Evolutionary conservation across 108 stramenopile genomes (phyloP).

Genomic region (Pseudonitzschia delicatissima): DNA sequence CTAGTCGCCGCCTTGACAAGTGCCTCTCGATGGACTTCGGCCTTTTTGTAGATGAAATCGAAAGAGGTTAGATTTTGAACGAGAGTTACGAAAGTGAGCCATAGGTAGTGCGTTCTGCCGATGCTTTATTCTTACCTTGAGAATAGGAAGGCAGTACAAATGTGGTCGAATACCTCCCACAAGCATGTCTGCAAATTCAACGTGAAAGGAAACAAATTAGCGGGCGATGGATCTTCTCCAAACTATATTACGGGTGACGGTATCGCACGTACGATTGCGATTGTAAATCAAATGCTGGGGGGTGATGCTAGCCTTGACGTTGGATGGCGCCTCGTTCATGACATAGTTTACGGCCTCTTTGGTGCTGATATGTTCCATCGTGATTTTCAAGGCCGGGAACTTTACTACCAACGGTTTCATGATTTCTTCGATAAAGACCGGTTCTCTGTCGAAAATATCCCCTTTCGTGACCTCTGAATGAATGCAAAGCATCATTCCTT

Average conservation of each 20-base stretch:
- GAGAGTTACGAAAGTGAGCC: neutral
- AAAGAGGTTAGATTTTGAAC: neutral
- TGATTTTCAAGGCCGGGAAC: slow-evolving; percentile 90
- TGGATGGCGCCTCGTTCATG: slow-evolving; percentile 48
- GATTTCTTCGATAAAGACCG: slow-evolving; percentile 90
- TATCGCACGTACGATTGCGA: slow-evolving; percentile 78
- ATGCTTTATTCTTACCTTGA: slow-evolving; percentile 53
- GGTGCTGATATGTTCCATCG: slow-evolving; percentile 97
- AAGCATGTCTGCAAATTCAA: slow-evolving; percentile 45
- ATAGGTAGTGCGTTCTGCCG: neutral
- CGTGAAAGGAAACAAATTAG: neutral
- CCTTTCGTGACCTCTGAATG: slow-evolving; percentile 95
- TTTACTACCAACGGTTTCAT: slow-evolving; percentile 85
- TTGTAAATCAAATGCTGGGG: slow-evolving; percentile 98
- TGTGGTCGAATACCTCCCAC: slow-evolving; percentile 96
- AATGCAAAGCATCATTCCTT: slow-evolving; percentile 93
- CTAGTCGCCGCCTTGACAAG: slow-evolving; percentile 88
- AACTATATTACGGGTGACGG: neutral
- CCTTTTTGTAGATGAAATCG: slow-evolving; percentile 19
- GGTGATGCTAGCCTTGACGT: slow-evolving; percentile 96
- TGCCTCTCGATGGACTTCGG: slow-evolving; percentile 91
- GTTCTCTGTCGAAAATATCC: slow-evolving; percentile 98
- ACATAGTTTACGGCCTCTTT: slow-evolving; percentile 93
- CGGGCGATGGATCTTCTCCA: neutral
- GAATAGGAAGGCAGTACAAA: slow-evolving; percentile 97